Base-by-base conservation (phyloP, 345 rosid genomes). In the Ricinus communis region DNA sequence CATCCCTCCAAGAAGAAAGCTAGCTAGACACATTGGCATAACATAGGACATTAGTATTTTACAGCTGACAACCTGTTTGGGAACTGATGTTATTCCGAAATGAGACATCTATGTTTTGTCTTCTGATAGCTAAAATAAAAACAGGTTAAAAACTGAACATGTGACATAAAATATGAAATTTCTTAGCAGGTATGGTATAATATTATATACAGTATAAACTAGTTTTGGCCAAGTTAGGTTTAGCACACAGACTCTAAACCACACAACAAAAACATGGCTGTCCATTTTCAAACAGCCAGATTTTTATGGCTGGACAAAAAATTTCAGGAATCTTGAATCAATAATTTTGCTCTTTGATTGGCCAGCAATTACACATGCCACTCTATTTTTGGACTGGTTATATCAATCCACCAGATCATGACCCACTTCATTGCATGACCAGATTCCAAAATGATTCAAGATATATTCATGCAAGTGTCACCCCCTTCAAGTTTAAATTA, bases 341-440 rank as follows among this genome's bases (percentile, higher is more conserved):
- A 41, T 22, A 59, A 65, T 60, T 68, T 9, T 46, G 49, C 22
- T 27, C 19, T 54, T 8, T 24, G 63, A 68, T 65, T 75, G 31
- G 30, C 16, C 25, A 36, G 9, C 30, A 33, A 16, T 40, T 2
- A 53, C 9, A 36, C 46, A 30, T 28, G 50, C 27, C 49, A 50
- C 45, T 65, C 65, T 28, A 41, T 61, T n/a, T n/a, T n/a, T n/a
- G n/a, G 30, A 45, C 21, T 62, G 24, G 16, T 19, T 15, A 22
- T 19, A 8, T 9, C 4, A 62, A 55, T 31, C 28, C 13, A 24
- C 5, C 31, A 62, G 7, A 18, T 14, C 47, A n/a, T 28, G 19
- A 33, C 4, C n/a, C 38, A 2, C 4, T 33, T 33, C 43, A 28
- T 14, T 1, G 31, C 41, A 28, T 10, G 55, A 49, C 55, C 40